Evolutionary conservation across 1,284 basidiomycete species (phyloP).

Genomic region (Puccinia horiana): DNA sequence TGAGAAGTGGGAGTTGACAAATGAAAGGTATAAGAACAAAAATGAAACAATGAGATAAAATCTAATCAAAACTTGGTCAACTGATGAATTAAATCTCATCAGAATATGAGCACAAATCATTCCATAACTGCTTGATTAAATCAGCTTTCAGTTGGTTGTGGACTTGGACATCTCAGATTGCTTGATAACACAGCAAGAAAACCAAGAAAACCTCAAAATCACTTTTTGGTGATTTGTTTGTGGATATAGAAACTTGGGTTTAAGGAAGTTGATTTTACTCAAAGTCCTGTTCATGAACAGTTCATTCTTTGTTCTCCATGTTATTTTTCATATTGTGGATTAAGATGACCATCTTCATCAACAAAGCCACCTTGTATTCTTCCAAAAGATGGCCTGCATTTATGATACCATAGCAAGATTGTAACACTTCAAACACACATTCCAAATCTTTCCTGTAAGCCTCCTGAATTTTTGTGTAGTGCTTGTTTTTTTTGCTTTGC

Average conservation of each 20-base stretch:
- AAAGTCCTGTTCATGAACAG: background rate
- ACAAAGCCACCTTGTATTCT: background rate
- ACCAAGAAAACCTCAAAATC: background rate
- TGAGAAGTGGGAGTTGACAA: too few species aligned
- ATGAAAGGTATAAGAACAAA: background rate
- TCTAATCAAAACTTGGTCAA: too few species aligned
- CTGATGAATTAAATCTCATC: background rate
- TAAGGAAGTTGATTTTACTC: background rate
- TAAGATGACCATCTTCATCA: background rate
- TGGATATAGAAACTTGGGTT: background rate
- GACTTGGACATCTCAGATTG: background rate
- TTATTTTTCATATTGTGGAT: background rate
- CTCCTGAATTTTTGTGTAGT: conserved; percentile 4
- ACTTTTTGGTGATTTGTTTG: background rate
- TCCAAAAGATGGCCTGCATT: background rate
- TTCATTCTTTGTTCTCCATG: background rate
- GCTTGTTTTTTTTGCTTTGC: background rate
- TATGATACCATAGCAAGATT: conserved; percentile 6
- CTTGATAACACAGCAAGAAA: background rate
- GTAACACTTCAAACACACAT: conserved; percentile 20
- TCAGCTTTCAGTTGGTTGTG: background rate
- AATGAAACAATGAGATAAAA: background rate
- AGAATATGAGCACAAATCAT: background rate
- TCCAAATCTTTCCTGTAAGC: background rate
- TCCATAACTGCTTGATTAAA: conserved; percentile 10